Evolutionary conservation across 2,329 filamentous ascomycete genomes (phyloP).

Genomic region (Cordyceps cicadae): DNA sequence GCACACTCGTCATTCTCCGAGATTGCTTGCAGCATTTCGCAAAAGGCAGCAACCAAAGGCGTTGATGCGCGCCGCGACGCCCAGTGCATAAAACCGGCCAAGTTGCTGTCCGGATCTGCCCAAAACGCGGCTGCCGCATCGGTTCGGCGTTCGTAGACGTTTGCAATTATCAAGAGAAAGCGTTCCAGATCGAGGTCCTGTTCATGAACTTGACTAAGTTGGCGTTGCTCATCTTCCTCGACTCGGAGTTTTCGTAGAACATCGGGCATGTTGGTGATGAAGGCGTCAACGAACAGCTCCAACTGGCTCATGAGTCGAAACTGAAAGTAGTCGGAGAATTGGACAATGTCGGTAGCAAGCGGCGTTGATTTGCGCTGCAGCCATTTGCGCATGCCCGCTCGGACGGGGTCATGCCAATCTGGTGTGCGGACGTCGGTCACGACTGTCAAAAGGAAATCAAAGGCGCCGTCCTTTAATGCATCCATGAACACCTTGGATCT

Average conservation of each 20-base stretch:
- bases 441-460: slow-evolving; percentile 83
- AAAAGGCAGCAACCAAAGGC: slow-evolving; percentile 91
- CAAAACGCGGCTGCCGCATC: slow-evolving; percentile 86
- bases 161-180: slow-evolving; percentile 86
- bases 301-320: slow-evolving; percentile 67
- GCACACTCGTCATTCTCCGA: slow-evolving; percentile 77
- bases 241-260: slow-evolving; percentile 75
- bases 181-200: slow-evolving; percentile 73
- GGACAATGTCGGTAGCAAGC: slow-evolving; percentile 57
- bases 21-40: slow-evolving; percentile 87
- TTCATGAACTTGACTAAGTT: slow-evolving; percentile 55
- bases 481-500: slow-evolving; percentile 60
- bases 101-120: slow-evolving; percentile 83
- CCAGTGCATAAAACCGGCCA: slow-evolving; percentile 94
- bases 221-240: slow-evolving; percentile 82
- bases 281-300: slow-evolving; percentile 81
- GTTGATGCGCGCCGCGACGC: slow-evolving; percentile 92
- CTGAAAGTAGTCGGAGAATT: slow-evolving; percentile 66
- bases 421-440: slow-evolving; percentile 72
- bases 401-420: slow-evolving; percentile 82
- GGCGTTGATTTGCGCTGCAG: slow-evolving; percentile 71
- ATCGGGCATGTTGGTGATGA: slow-evolving; percentile 93
- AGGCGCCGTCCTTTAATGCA: slow-evolving; percentile 76
- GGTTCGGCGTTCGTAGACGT: slow-evolving; percentile 76
- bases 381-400: slow-evolving; percentile 72